Conservation (phyloP, 2,329 filamentous ascomycete genomes). For the Calonectria pauciramosa region DNA sequence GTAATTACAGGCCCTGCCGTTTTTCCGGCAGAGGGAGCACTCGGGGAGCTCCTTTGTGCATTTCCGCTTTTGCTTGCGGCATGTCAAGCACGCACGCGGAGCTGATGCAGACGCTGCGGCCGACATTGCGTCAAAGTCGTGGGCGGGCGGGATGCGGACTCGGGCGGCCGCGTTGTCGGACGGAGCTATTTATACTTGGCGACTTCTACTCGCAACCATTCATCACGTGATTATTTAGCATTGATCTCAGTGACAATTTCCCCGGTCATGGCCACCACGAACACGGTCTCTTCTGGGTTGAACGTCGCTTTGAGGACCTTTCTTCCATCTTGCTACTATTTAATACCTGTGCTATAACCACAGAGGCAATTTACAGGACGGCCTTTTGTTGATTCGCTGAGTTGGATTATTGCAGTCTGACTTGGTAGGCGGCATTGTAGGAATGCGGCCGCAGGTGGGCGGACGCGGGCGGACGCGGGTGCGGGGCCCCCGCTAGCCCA, state of each 20-base stretch:
- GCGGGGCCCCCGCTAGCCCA: background rate
- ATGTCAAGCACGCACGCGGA: background rate
- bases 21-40: slow-evolving; percentile 3
- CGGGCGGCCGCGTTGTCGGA: background rate
- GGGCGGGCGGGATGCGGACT: background rate
- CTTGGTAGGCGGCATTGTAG: background rate
- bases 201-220: no score
- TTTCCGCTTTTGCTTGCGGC: slow-evolving; percentile 22
- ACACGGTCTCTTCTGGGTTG: no score
- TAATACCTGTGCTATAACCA: no score
- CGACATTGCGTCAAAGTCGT: background rate
- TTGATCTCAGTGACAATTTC: background rate
- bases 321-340: background rate
- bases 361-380: no score
- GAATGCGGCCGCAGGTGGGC: background rate
- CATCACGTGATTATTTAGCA: background rate
- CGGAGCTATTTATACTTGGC: background rate
- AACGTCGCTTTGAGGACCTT: background rate
- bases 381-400: no score
- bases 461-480: background rate
- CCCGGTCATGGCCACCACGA: no score
- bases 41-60: slow-evolving; percentile 15
- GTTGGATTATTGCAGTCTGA: background rate
- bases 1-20: background rate
- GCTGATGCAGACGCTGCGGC: background rate